Evolutionary conservation across 192 early-diverging fungal genomes (phyloP).

Genomic region (Coemansia guatemalensis): DNA sequence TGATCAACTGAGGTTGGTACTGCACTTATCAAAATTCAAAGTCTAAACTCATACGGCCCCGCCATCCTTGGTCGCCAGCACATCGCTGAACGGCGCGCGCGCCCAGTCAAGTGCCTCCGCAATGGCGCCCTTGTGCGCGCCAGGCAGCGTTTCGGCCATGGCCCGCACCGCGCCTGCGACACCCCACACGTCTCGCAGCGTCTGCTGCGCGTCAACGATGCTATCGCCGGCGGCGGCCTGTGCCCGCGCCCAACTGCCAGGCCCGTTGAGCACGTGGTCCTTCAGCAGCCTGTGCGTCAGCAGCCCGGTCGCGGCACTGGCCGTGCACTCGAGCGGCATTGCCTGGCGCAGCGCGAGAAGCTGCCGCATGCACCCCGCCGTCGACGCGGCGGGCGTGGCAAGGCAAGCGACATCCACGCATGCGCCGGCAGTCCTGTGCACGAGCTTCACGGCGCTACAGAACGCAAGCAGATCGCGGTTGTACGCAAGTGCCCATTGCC

Average conservation of each 20-base stretch:
- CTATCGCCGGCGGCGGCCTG: slow-evolving; percentile 18
- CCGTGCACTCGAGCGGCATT: slow-evolving; percentile 36
- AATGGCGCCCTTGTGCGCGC: slow-evolving; percentile 9
- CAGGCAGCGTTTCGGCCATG: slow-evolving; percentile 14
- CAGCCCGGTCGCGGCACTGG: slow-evolving; percentile 27
- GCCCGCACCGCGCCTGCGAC: slow-evolving; percentile 37
- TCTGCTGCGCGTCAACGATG: slow-evolving; percentile 19
- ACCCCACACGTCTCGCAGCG: slow-evolving; percentile 19
- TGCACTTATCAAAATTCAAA: too few species aligned
- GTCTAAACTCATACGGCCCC: background rate
- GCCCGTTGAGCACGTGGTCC: slow-evolving; percentile 17
- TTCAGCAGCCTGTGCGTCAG: slow-evolving; percentile 37
- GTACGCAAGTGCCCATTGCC: slow-evolving; percentile 55
- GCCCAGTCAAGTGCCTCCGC: slow-evolving; percentile 33
- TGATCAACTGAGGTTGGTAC: background rate
- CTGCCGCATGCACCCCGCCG: slow-evolving; percentile 4
- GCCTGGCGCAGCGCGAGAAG: slow-evolving; percentile 11
- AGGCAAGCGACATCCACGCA: slow-evolving; percentile 29
- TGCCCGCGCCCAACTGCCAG: slow-evolving; percentile 32
- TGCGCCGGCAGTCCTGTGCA: slow-evolving; percentile 24
- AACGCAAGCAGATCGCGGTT: slow-evolving; percentile 73
- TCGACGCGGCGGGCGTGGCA: background rate
- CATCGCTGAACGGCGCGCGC: slow-evolving; percentile 18
- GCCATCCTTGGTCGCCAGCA: background rate
- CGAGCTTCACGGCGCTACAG: slow-evolving; percentile 65